Percentiles rank a stretch among this genome's conserved stretches.
These are phyloP conservation scores for Cryphonectria japonica DNA, from an alignment of 2,329 filamentous ascomycete genomes.

Conservation along the genomic window DNA sequence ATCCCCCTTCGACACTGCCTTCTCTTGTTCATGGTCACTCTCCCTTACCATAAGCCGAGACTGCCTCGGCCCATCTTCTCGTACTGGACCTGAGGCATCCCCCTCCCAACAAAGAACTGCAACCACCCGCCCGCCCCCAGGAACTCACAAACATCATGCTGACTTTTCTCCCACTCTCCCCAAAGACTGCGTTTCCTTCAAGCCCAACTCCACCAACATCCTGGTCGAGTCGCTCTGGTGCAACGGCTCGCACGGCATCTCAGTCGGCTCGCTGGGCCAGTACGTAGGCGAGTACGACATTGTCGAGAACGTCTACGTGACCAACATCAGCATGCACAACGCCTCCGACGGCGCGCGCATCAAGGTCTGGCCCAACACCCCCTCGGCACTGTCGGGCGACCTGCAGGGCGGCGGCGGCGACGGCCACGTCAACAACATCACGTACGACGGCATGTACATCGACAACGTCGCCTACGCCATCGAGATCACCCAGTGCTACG, in stretches of 20 bases:
- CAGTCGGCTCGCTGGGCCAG: constrained; percentile 72
- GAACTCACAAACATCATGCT: neutral
- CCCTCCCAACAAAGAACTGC: neutral
- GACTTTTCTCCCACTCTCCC: neutral
- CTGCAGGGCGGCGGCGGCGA: constrained; percentile 62
- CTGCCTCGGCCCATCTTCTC: neutral
- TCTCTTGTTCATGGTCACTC: too few species aligned
- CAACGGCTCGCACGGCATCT: constrained; percentile 73
- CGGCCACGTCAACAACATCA: constrained; percentile 64
- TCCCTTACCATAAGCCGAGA: neutral
- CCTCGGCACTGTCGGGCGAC: constrained; percentile 44
- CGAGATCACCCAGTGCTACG: constrained; percentile 51
- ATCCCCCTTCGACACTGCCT: neutral
- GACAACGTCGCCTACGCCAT: constrained; percentile 66
- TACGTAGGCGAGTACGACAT: constrained; percentile 67
- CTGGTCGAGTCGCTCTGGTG: constrained; percentile 69
- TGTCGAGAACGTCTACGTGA: constrained; percentile 70
- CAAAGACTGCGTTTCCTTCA: constrained; percentile 72
- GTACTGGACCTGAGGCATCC: neutral
- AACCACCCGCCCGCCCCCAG: neutral
- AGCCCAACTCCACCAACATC: constrained; percentile 72
- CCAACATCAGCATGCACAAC: constrained; percentile 62
- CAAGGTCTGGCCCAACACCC: constrained; percentile 59
- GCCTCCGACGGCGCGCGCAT: constrained; percentile 70
- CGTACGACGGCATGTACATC: constrained; percentile 60